Conservation (phyloP, 345 rosid species). For the Eucalyptus virginea region DNA sequence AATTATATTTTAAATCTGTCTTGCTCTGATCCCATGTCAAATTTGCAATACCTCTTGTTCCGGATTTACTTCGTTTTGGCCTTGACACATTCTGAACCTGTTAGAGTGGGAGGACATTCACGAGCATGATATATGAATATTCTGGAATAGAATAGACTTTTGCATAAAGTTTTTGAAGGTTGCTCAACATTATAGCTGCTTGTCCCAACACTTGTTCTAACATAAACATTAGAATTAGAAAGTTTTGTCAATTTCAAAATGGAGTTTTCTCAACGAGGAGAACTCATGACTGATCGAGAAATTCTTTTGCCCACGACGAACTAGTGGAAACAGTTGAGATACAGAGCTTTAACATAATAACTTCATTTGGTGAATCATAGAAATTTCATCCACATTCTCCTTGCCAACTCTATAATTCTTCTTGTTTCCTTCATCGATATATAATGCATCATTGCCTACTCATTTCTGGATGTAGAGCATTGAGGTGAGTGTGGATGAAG, state of each 20-base stretch:
- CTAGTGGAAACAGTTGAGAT: background rate
- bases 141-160: too few species aligned
- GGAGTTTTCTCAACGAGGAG: too few species aligned
- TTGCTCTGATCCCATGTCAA: rapidly evolving
- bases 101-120: too few species aligned
- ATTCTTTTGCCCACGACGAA: background rate
- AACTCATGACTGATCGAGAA: background rate
- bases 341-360: background rate
- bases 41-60: too few species aligned
- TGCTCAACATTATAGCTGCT: too few species aligned
- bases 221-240: too few species aligned
- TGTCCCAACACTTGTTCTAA: too few species aligned
- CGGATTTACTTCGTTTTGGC: too few species aligned
- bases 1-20: too few species aligned
- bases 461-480: background rate
- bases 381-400: background rate
- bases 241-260: too few species aligned
- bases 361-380: background rate
- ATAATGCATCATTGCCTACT: background rate
- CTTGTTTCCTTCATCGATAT: background rate
- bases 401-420: background rate
- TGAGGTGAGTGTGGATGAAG: background rate
- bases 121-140: too few species aligned
- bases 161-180: too few species aligned
- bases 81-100: rapidly evolving